Percentiles rank a stretch among this genome's conserved stretches.
Conservation (phyloP, 2,329 filamentous ascomycete genomes). For the Xylaria sp. region DNA sequence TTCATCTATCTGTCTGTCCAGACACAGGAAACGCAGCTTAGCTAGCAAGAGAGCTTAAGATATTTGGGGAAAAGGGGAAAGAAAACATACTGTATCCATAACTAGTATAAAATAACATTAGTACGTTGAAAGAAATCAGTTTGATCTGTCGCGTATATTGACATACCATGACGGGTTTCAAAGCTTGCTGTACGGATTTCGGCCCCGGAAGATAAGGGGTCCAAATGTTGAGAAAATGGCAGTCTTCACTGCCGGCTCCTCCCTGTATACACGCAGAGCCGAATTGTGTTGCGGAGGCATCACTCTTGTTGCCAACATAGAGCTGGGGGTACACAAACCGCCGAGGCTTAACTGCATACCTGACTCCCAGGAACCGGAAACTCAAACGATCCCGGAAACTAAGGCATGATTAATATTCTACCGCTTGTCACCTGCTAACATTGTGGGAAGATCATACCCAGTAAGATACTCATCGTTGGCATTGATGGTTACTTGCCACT, state of each 20-base stretch:
- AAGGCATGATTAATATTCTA: slow-evolving; percentile 6
- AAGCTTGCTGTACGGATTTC: slow-evolving; percentile 38
- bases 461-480: slow-evolving; percentile 55
- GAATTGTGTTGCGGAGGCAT: slow-evolving; percentile 52
- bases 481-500: slow-evolving; percentile 53
- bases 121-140: not conserved
- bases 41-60: not conserved
- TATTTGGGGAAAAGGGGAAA: not conserved
- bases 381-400: slow-evolving; percentile 46
- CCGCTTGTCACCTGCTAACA: not conserved
- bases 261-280: slow-evolving; percentile 56
- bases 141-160: not conserved
- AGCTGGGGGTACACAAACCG: slow-evolving; percentile 58
- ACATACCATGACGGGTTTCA: slow-evolving; percentile 52
- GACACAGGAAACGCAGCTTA: too few relatives aligned
- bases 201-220: slow-evolving; percentile 54
- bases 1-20: too few relatives aligned
- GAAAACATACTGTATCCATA: slow-evolving; percentile 36
- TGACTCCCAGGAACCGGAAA: slow-evolving; percentile 63
- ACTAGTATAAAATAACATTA: slow-evolving; percentile 13
- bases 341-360: slow-evolving; percentile 57
- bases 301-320: slow-evolving; percentile 51
- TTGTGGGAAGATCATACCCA: slow-evolving; percentile 44
- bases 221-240: slow-evolving; percentile 60
- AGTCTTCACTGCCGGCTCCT: slow-evolving; percentile 56